These are phyloP conservation scores for Auriculariales sp. DNA, from an alignment of 768 basidiomycete genomes.

Conservation along the genomic window DNA sequence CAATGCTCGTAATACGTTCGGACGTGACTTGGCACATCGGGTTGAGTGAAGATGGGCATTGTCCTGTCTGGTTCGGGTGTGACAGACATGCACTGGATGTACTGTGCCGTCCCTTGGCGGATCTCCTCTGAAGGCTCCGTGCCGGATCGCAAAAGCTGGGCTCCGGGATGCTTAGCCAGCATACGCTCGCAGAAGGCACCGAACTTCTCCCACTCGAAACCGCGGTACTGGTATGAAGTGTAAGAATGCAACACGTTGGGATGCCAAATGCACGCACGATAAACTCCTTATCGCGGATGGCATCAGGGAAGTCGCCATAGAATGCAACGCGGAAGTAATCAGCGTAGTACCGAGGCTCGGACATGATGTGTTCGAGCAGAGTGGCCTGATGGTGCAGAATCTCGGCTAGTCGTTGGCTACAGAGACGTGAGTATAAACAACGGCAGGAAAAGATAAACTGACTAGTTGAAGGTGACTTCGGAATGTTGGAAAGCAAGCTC, in stretches of 20 bases:
- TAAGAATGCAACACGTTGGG: background rate
- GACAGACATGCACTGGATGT: conserved; percentile 80
- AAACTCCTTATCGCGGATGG: conserved; percentile 80
- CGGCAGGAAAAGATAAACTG: conserved; percentile 16
- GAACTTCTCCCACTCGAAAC: conserved; percentile 89
- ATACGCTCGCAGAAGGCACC: conserved; percentile 82
- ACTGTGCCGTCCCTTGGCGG: conserved; percentile 63
- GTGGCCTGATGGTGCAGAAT: conserved; percentile 80
- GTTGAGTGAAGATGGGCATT: conserved; percentile 67
- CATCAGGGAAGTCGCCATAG: conserved; percentile 80
- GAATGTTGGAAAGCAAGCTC: conserved; percentile 83
- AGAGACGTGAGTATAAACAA: conserved; percentile 6
- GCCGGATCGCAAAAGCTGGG: conserved; percentile 57
- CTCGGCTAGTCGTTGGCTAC: conserved; percentile 66
- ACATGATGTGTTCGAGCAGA: conserved; percentile 73
- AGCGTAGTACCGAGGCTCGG: conserved; percentile 70
- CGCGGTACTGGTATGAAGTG: conserved; percentile 53
- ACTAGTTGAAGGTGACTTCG: conserved; percentile 86
- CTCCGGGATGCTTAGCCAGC: conserved; percentile 79
- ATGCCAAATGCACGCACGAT: conserved; percentile 39
- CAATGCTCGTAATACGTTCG: conserved; percentile 81
- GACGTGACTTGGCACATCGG: conserved; percentile 67
- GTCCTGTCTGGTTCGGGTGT: conserved; percentile 71
- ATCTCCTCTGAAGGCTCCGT: conserved; percentile 73
- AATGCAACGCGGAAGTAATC: conserved; percentile 92